These are phyloP conservation scores for Chenopodium formosanum DNA, from an alignment of 148 eudicot species.

Conservation along the genomic window DNA sequence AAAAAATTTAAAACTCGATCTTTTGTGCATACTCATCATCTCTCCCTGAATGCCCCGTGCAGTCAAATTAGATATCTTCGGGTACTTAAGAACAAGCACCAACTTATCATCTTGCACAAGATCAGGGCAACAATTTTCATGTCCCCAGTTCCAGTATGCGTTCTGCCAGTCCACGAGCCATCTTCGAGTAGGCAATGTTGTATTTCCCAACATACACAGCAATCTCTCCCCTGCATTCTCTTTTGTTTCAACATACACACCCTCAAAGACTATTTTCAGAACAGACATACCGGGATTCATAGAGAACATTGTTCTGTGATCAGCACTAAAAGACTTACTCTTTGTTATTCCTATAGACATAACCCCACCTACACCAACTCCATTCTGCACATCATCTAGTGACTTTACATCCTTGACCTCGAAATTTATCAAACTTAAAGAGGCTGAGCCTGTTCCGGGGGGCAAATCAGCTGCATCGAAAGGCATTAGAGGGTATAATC, in stretches of 20 bases:
- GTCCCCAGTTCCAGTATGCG: no score
- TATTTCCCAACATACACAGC: slow-evolving; percentile 19
- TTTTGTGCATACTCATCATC: slow-evolving; percentile 14
- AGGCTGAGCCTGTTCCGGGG: neutral
- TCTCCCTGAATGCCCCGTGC: slow-evolving; percentile 25
- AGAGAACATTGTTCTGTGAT: slow-evolving; percentile 12
- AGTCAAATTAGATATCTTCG: slow-evolving; percentile 7
- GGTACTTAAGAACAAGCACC: slow-evolving; percentile 31
- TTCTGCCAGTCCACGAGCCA: neutral
- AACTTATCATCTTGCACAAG: slow-evolving; percentile 25
- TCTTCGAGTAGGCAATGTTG: slow-evolving; percentile 6
- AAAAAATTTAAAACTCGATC: no score
- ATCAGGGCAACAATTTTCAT: no score
- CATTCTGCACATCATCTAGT: slow-evolving; percentile 1
- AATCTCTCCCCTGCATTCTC: slow-evolving; percentile 16
- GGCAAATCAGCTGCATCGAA: neutral
- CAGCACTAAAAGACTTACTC: neutral
- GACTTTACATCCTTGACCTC: slow-evolving; percentile 19
- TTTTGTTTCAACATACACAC: neutral
- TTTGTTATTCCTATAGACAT: slow-evolving; percentile 18
- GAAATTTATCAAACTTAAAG: slow-evolving; percentile 7
- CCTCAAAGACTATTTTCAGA: slow-evolving; percentile 22
- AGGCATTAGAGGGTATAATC: slow-evolving; percentile 13
- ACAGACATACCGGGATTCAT: slow-evolving; percentile 10
- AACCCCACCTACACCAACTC: slow-evolving; percentile 10